Evolutionary conservation across 2,329 filamentous ascomycete species (phyloP).

Genomic region (Trichoderma sp.): DNA sequence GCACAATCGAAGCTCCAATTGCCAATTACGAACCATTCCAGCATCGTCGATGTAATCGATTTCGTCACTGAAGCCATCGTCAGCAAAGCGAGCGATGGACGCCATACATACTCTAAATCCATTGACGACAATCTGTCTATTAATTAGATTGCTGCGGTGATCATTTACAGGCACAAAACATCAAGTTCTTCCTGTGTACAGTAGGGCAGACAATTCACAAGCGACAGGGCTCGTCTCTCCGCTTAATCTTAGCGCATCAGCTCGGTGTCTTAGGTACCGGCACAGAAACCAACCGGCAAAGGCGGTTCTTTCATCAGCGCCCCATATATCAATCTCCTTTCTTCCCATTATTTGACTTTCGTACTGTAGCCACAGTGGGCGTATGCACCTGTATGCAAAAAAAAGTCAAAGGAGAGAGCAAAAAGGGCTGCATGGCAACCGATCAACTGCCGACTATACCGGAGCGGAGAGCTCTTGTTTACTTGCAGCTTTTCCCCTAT

Average conservation of each 20-base stretch:
- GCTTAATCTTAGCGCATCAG: conserved; percentile 3
- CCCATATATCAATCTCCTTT: not conserved
- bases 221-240: not conserved
- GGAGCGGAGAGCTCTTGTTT: not conserved
- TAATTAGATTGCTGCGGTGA: not conserved
- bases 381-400: not conserved
- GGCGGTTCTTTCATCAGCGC: not conserved
- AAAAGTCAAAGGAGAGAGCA: not conserved
- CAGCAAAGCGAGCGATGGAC: not conserved
- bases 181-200: not conserved
- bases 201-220: not conserved
- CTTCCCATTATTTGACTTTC: not conserved
- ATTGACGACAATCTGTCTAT: not conserved
- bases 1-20: not conserved
- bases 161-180: not conserved
- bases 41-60: not conserved
- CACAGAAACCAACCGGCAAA: not conserved
- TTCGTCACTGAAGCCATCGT: conserved; percentile 1
- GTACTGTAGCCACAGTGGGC: not conserved
- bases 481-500: not conserved
- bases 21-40: conserved; percentile 12
- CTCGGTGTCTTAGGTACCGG: not conserved
- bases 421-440: not conserved
- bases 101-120: conserved; percentile 6
- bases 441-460: not conserved